Conservation (phyloP, 345 rosid species). For the Populus tremula region DNA sequence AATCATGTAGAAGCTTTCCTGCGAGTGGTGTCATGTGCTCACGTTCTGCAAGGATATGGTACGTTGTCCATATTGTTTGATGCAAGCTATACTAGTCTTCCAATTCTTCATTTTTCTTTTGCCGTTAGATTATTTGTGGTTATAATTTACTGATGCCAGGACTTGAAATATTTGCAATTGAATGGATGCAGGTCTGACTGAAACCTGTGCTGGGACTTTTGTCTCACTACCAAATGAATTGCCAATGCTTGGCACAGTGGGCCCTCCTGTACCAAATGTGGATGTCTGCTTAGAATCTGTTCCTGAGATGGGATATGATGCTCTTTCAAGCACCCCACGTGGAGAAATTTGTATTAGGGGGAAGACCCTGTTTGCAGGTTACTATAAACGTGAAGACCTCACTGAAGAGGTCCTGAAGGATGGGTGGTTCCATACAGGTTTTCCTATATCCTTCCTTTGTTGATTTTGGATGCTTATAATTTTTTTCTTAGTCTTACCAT, state of each 20-base stretch:
- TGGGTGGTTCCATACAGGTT: slow-evolving; percentile 98
- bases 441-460: not conserved
- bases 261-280: slow-evolving; percentile 96
- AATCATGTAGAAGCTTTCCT: slow-evolving; percentile 81
- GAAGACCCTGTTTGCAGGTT: slow-evolving; percentile 72
- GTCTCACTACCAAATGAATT: slow-evolving; percentile 80
- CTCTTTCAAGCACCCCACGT: slow-evolving; percentile 71
- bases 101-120: not conserved
- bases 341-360: slow-evolving; percentile 92
- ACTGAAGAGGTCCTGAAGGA: slow-evolving; percentile 76
- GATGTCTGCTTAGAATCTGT: slow-evolving; percentile 87
- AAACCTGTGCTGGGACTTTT: slow-evolving; percentile 92
- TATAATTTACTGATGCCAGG: not conserved
- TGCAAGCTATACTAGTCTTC: not conserved
- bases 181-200: slow-evolving; percentile 69
- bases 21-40: slow-evolving; percentile 92
- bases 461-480: not conserved
- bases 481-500: not conserved
- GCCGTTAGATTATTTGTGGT: slow-evolving; percentile 1
- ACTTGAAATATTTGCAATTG: slow-evolving; percentile 6
- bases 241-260: slow-evolving; percentile 83
- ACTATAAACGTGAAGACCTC: slow-evolving; percentile 87
- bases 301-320: slow-evolving; percentile 95
- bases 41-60: slow-evolving; percentile 99
- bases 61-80: slow-evolving; percentile 17